Evolutionary conservation across 139 green algal genomes (phyloP), one percentile per base, ranked within the genome.

Genomic region (Gonium pectorale): DNA sequence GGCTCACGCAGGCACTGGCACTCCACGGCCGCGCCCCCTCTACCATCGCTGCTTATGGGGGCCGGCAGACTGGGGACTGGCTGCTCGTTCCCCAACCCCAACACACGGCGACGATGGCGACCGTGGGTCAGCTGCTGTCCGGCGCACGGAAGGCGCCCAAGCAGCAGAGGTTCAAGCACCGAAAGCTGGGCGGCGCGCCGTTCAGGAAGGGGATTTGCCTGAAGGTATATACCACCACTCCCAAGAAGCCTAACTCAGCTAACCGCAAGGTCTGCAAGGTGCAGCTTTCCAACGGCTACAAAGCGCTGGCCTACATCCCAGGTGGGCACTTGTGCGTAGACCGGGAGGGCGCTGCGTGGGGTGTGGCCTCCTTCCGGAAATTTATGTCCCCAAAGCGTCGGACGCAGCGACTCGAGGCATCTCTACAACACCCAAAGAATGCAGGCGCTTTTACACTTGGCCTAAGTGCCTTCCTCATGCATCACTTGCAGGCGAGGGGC

Each of bases 191-290:
- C 17, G 87, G 87, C 35, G 44, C 26, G 27, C 91, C 91, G 2
- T 87, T 79, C 44, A 88, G 85, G 56, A 83, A 83, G 17, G 89
- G 85, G 64, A 90, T 92, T 44, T 92, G 89, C 46, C 43, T 91
- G 54, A 67, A 82, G 22, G 91, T 94, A 7, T 94, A 93, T 86
- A 93, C 89, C 0, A 89, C 79, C 19, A 72, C 89, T 0, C 91
- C 91, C 29, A 94, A 94, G 70, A 94, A 94, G 86, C 91, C 91
- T 13, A 94, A 94, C 88, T 92, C 87, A 0, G 91, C 91, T 22
- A 94, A 94, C 86, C 80, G 89, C 3, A 89, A 90, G 56, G 75
- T 94, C 4, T 70, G 52, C 56, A 91, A 90, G 67, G 87, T 94
- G 40, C 77, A 92, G 69, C 89, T 94, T 5, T 90, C 64, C 70